Base-by-base conservation (phyloP, 495 filamentous ascomycete species). In the Aspergillus kassunensis region DNA sequence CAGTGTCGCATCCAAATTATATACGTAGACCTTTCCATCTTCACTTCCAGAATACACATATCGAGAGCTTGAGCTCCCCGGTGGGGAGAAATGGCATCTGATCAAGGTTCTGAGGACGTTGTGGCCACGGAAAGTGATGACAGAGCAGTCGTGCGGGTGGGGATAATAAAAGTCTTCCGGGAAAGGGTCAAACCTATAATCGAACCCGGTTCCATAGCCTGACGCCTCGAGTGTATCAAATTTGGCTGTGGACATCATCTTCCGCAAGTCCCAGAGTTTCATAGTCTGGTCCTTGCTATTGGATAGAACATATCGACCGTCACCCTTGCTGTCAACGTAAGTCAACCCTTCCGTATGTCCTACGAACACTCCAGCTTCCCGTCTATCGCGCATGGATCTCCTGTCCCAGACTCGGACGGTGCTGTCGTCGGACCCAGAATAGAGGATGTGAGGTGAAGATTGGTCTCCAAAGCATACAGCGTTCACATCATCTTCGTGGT, bases 281-380 rank as follows among this genome's bases (percentile, higher is more conserved):
- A 96, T 96, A 27, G 83, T 88, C 66, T 98, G 93, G 59, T 98
- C 93, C 61, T 98, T 98, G 51, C 80, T 88, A 55, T 98, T 98
- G 53, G 88, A 92, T 6, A 98, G 77, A 8, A 97, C 85, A 61
- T 96, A 98, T 61, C 93, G 80, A 8, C 93, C 93, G 63, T 98
- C 93, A 43, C 91, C 91, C 69, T 97, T 98, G 70, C 86, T 91
- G 68, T 97, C 92, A 49, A 98, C 86, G 60, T 96, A 97, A 0
- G 93, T 98, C 2, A 98, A 62, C 12, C 93, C 93, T 65, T 98
- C 90, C 10, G 88, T 91, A 69, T 98, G 93, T 10, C 93, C 93
- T 34, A 95, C 78, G 58, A 98, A 97, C 1, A 91, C 89, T 11
- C 93, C 92, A 5, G 91, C 92, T 58, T 89, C 89, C 27, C 93